Base-by-base conservation (phyloP, 2,329 filamentous ascomycete genomes). In the Drechslerella coelobrocha region DNA sequence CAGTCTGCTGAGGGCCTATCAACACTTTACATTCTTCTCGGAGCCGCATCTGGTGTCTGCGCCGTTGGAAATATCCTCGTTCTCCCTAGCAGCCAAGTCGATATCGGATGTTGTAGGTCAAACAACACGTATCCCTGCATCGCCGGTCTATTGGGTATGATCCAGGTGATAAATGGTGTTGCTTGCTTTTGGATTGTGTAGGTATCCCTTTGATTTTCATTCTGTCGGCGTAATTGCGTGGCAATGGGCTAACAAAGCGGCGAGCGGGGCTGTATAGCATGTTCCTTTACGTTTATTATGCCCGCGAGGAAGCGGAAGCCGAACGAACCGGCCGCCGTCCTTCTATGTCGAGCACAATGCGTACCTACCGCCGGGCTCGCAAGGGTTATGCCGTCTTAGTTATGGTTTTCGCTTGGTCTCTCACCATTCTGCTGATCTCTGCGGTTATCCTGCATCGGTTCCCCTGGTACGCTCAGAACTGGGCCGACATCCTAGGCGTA, bases 261-360 rank as follows among this genome's bases (percentile, higher is more conserved):
- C 5, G 21, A 19, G 12, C 19, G n/a, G 41, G 17, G 37, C 9
- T 8, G 19, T 56, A 1, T 57, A 65, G 61, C 0, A 68, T 74
- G 54, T 73, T 74, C 31, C 61, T 74, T 45, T 74, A 74, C 57
- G 71, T 74, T 26, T 74, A 76, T 73, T 77, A 75, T 60, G 73
- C 74, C 7, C 74, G 76, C 39, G 75, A 76, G 39, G 76, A 77
- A 65, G 74, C 74, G 21, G 75, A 76, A 17, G 75, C 75, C 21
- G 73, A 76, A 56, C 56, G 73, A 45, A 73, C 74, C 31, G 75
- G 76, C 24, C 73, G 74, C 6, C 61, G 75, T 8, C 65, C 59
- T 12, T 76, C 76, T 14, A 52, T 76, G 9, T 74, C 76, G 0
- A 74, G 75, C 37, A 74, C 75, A 3, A 75, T 75, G 39, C 65